Evolutionary conservation across 495 filamentous ascomycete species (phyloP).

Genomic region (Podospora bellae-mahoneyi): DNA sequence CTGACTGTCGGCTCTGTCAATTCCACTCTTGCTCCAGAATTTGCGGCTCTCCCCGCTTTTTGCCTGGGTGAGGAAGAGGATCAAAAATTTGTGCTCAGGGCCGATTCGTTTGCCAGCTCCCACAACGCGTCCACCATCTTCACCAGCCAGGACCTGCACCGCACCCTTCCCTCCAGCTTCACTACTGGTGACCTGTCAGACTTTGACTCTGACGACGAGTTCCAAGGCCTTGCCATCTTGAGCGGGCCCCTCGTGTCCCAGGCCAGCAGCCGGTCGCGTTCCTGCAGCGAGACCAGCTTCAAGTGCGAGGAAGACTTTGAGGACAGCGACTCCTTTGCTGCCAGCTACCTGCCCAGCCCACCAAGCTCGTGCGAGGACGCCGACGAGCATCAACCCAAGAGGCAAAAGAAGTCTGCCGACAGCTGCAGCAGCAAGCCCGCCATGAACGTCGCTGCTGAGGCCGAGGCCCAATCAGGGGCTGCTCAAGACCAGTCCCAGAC

Average conservation of each 20-base stretch:
- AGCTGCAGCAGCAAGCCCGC: constrained; percentile 42
- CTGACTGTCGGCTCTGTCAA: constrained; percentile 71
- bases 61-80: constrained; percentile 73
- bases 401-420: constrained; percentile 56
- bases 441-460: constrained; percentile 47
- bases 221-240: constrained; percentile 73
- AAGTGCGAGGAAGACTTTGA: constrained; percentile 73
- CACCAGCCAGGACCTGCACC: constrained; percentile 47
- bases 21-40: constrained; percentile 56
- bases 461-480: constrained; percentile 37
- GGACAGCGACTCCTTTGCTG: constrained; percentile 61
- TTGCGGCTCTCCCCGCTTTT: constrained; percentile 54
- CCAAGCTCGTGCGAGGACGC: constrained; percentile 43
- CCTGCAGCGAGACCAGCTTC: constrained; percentile 73
- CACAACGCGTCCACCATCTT: constrained; percentile 54
- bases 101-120: constrained; percentile 52
- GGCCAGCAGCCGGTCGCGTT: constrained; percentile 72
- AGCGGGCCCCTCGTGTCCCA: constrained; percentile 46
- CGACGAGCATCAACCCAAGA: constrained; percentile 58
- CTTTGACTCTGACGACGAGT: constrained; percentile 89
- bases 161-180: constrained; percentile 63
- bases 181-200: constrained; percentile 76
- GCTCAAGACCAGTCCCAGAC: constrained; percentile 35
- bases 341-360: constrained; percentile 48
- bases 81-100: constrained; percentile 66